A percentile compares a stretch with the other conserved stretches of the same genome.
Evolutionary conservation across 176 grass and related monocot genomes (phyloP).

Genomic region (Carex littledalei): DNA sequence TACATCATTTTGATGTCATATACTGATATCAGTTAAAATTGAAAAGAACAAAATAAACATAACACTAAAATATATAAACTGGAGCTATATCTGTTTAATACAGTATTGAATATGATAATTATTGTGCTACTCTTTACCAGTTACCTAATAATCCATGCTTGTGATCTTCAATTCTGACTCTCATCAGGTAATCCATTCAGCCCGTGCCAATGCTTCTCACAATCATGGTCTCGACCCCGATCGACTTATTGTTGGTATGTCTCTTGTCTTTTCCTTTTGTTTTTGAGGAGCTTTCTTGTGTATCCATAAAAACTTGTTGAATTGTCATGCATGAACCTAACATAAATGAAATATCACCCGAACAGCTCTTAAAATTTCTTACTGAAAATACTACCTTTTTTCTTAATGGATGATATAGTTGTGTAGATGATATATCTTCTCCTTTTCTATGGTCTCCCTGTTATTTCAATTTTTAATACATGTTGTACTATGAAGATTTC

Average conservation of each 20-base stretch:
- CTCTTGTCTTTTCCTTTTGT: neutral
- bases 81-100: neutral
- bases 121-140: neutral
- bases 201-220: constrained; percentile 78
- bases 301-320: neutral
- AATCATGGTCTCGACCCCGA: constrained; percentile 76
- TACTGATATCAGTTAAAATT: neutral
- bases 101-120: neutral
- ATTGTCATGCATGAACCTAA: neutral
- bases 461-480: neutral
- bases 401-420: neutral
- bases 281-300: neutral
- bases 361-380: neutral
- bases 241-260: constrained; percentile 79
- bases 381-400: neutral
- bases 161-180: constrained; percentile 10
- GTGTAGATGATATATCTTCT: neutral
- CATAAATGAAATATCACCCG: neutral
- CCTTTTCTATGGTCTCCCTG: neutral
- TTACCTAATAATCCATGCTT: neutral
- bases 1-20: neutral
- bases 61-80: neutral
- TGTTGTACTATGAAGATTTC: neutral
- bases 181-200: constrained; percentile 82
- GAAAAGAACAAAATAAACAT: neutral